phyloP scores from a whole-genome alignment of 805 yeast genomes.

The Candida ulmi region DNA sequence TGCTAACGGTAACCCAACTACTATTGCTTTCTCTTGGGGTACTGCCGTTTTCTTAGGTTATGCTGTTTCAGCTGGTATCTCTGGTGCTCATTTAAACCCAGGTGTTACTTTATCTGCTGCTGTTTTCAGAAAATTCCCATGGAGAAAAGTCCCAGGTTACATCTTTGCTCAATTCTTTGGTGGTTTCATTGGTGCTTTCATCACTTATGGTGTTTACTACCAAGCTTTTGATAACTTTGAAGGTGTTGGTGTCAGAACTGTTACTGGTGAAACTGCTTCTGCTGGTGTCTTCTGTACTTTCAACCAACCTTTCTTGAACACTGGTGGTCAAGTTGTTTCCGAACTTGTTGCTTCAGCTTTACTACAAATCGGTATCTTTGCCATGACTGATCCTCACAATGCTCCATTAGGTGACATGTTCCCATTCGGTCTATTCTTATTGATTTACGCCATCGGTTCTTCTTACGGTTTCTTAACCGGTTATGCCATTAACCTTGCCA shows the following conservation, averaged over 20 bases:
- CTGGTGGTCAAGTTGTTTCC: constrained; percentile 40
- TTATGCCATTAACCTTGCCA: constrained; percentile 47
- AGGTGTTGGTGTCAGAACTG: constrained; percentile 24
- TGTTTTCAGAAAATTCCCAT: constrained; percentile 46
- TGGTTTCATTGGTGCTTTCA: constrained; percentile 39
- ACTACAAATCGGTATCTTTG: constrained; percentile 40
- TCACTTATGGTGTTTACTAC: constrained; percentile 40
- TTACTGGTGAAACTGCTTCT: constrained; percentile 26
- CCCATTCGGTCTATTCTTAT: constrained; percentile 41
- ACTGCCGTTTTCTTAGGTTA: constrained; percentile 49
- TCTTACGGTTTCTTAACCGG: constrained; percentile 49
- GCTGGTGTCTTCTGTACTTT: constrained; percentile 44
- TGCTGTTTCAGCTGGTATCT: constrained; percentile 45
- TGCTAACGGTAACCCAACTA: constrained; percentile 35
- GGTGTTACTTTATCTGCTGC: constrained; percentile 44
- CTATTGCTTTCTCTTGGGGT: constrained; percentile 47
- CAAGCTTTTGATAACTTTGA: constrained; percentile 33
- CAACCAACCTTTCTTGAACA: constrained; percentile 34
- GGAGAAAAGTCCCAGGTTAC: constrained; percentile 40
- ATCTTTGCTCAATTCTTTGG: constrained; percentile 44
- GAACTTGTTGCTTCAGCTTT: constrained; percentile 41
- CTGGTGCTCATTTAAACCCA: constrained; percentile 56
- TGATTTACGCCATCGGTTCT: constrained; percentile 41
- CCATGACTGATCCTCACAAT: constrained; percentile 47
- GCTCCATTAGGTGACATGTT: constrained; percentile 39